phyloP scores from a whole-genome alignment of 352 stramenopile genomes.

The Phytophthora ramorum region DNA sequence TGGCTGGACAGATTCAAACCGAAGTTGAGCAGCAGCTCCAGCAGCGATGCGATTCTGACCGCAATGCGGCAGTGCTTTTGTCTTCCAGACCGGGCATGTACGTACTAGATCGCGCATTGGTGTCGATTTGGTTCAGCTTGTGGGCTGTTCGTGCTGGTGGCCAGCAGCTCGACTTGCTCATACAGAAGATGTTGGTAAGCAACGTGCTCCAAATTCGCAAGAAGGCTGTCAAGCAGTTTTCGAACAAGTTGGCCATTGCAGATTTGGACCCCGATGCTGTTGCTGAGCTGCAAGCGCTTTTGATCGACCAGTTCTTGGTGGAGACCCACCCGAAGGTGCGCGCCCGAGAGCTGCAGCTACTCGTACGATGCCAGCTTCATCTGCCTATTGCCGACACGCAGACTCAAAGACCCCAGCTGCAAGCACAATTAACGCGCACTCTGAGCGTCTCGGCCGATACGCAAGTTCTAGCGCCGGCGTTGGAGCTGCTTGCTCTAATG shows the following conservation, averaged over 20 bases:
- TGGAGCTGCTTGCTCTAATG: slow-evolving; percentile 68
- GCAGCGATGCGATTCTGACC: slow-evolving; percentile 32
- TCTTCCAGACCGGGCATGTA: slow-evolving; percentile 49
- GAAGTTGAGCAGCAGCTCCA: slow-evolving; percentile 43
- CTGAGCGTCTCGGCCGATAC: slow-evolving; percentile 55
- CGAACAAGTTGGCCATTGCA: slow-evolving; percentile 30
- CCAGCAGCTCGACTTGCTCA: slow-evolving; percentile 18
- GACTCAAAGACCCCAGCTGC: slow-evolving; percentile 22
- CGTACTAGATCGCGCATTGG: slow-evolving; percentile 51
- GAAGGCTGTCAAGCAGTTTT: slow-evolving; percentile 61
- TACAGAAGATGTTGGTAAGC: slow-evolving; percentile 48
- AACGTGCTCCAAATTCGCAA: slow-evolving; percentile 71
- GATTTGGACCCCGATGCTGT: slow-evolving; percentile 13
- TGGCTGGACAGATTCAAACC: slow-evolving; percentile 24
- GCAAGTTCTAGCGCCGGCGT: slow-evolving; percentile 54
- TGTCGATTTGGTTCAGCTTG: slow-evolving; percentile 58
- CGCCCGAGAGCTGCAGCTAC: slow-evolving; percentile 57
- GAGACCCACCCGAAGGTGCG: slow-evolving; percentile 78
- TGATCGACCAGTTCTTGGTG: slow-evolving; percentile 56
- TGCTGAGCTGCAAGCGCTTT: slow-evolving; percentile 42
- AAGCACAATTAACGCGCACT: slow-evolving; percentile 31
- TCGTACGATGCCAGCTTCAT: slow-evolving; percentile 48
- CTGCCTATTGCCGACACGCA: slow-evolving; percentile 18
- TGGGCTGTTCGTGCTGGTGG: slow-evolving; percentile 20
- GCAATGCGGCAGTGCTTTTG: slow-evolving; percentile 16